Conservation (phyloP, 768 basidiomycete species). For the Albatrellus ellisii region DNA sequence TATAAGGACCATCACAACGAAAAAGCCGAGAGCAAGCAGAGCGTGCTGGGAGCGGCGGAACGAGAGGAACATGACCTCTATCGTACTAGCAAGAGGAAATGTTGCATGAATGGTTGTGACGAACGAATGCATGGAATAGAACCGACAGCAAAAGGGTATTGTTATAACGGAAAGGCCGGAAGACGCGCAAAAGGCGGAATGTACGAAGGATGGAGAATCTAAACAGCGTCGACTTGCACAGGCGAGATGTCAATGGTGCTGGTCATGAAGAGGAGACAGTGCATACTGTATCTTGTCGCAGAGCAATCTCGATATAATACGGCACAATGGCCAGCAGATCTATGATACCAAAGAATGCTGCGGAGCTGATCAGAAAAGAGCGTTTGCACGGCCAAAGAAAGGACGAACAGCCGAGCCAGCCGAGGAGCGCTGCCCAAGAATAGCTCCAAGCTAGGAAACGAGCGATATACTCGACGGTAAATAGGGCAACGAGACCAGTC, state of each 20-base stretch:
- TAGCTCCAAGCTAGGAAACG: slow-evolving; percentile 66
- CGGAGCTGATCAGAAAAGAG: neutral
- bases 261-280: slow-evolving; percentile 1
- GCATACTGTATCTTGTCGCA: slow-evolving; percentile 76
- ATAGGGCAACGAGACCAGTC: slow-evolving; percentile 70
- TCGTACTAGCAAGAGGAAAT: slow-evolving; percentile 36
- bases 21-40: slow-evolving; percentile 75
- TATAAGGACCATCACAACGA: slow-evolving; percentile 76
- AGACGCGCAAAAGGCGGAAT: slow-evolving; percentile 81
- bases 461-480: slow-evolving; percentile 75
- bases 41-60: slow-evolving; percentile 80
- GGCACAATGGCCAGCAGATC: slow-evolving; percentile 80
- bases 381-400: neutral
- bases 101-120: neutral
- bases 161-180: slow-evolving; percentile 79
- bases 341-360: slow-evolving; percentile 76
- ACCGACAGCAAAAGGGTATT: slow-evolving; percentile 66
- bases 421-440: slow-evolving; percentile 43
- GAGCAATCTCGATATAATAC: slow-evolving; percentile 76
- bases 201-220: slow-evolving; percentile 85
- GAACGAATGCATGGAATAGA: neutral
- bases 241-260: too few species aligned
- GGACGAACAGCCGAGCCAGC: slow-evolving; percentile 57
- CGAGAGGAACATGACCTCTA: slow-evolving; percentile 88
- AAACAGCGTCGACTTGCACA: slow-evolving; percentile 79